Evolutionary conservation across 371 early-diverging fungal genomes (phyloP), one percentile per base, ranked within the genome.

Genomic region (Smittium culicis): DNA sequence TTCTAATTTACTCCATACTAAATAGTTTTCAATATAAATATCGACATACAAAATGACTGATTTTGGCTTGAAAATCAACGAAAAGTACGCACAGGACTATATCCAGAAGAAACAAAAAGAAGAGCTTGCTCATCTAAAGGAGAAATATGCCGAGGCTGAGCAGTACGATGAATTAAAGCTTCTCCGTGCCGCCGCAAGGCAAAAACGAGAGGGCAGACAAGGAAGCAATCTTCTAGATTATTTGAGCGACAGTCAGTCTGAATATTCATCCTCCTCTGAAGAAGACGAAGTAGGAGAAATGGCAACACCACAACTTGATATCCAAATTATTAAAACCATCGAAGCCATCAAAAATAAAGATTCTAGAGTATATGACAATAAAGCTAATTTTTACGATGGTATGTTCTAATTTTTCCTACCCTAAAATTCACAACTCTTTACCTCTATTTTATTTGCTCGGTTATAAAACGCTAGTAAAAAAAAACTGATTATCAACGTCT

Each of bases 281-380:
- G 92, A 86, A 30, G 98, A 97, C 78, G 94, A 94, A 64, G 79
- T 79, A 30, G 94, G 89, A 16, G 86, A 85, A 61, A 79, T 93
- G 57, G 76, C 93, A 25, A 93, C 95, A 24, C 90, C 93, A 14
- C 92, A 85, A 55, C 73, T 94, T 11, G 96, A 97, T 69, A 86
- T 88, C 1, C 91, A 95, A 72, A 93, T 97, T 67, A 78, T 97
- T 81, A 85, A 85, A 58, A 93, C 96, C 0, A 87, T 96, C 68
- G 85, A 86, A 0, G 82, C 88, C 57, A 87, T 97, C 65, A 82
- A 85, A 2, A 76, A 80, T 24, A 85, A 86, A 66, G 87, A 93
- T 71, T 85, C 87, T 30, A 78, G 82, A 68, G 88, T 97, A 1
- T 97, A 97, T 75, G 86, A 95, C 67, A 72, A 84, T 0, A 75